These are phyloP conservation scores for Monosporascus ibericus DNA, from an alignment of 2,329 filamentous ascomycete species.

Conservation along the genomic window DNA sequence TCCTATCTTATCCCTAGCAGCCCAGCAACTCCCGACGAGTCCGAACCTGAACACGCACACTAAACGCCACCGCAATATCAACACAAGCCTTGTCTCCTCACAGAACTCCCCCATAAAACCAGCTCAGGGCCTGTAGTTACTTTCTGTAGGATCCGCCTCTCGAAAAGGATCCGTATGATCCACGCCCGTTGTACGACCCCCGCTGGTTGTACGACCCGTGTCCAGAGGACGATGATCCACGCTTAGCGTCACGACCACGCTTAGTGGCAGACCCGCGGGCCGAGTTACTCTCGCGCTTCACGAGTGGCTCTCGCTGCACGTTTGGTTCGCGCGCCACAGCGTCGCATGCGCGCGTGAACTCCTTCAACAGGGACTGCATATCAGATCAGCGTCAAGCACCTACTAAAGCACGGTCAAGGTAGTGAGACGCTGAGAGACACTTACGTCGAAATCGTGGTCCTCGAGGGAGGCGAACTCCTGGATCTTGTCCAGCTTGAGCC, in stretches of 20 bases:
- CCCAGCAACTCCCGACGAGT: no score
- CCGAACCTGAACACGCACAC: no score
- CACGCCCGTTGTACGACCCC: not conserved
- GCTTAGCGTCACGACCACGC: not conserved
- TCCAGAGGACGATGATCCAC: not conserved
- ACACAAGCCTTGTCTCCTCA: no score
- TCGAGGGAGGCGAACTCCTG: conserved; percentile 46
- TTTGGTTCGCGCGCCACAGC: not conserved
- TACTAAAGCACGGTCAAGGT: not conserved
- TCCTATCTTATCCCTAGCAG: no score
- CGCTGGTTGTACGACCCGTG: not conserved
- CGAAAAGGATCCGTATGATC: not conserved
- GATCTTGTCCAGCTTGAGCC: conserved; percentile 39
- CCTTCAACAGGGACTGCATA: conserved; percentile 18
- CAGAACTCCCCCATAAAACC: no score
- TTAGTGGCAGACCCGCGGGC: not conserved
- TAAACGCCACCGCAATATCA: no score
- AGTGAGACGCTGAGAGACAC: conserved; percentile 8
- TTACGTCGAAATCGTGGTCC: conserved; percentile 46
- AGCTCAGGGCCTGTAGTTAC: no score
- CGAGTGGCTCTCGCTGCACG: not conserved
- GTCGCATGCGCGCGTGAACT: conserved; percentile 24
- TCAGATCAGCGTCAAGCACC: conserved; percentile 3
- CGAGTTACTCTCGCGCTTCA: not conserved
- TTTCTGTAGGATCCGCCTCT: no score